phyloP scores from a whole-genome alignment of 176 grass and related monocot genomes.

The Musa troglodytarum region DNA sequence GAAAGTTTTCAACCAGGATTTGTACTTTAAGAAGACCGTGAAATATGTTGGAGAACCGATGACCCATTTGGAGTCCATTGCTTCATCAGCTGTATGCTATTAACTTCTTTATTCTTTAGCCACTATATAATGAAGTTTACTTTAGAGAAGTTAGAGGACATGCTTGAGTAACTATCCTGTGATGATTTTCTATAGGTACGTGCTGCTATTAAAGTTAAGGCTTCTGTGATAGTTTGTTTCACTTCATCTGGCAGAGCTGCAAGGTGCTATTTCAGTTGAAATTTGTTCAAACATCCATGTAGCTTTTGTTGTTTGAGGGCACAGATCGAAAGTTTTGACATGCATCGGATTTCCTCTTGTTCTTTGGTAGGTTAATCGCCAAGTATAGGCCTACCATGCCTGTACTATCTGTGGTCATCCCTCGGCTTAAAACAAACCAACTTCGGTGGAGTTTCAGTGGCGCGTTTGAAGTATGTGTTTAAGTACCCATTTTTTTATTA shows the following conservation, averaged over 20 bases:
- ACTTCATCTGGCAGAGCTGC: constrained; percentile 97
- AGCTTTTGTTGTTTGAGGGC: not conserved
- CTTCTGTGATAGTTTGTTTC: constrained; percentile 92
- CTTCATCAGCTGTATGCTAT: constrained; percentile 70
- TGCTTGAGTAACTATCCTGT: not conserved
- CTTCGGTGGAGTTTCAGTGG: constrained; percentile 95
- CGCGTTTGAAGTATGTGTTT: constrained; percentile 64
- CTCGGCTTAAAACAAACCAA: constrained; percentile 97
- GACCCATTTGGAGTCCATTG: constrained; percentile 97
- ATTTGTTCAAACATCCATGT: not conserved
- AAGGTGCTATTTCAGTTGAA: constrained; percentile 36
- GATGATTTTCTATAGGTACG: constrained; percentile 51
- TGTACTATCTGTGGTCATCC: constrained; percentile 97
- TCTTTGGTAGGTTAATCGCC: constrained; percentile 60
- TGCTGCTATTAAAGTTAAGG: constrained; percentile 96
- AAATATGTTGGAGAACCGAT: constrained; percentile 95
- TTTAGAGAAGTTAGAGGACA: not conserved
- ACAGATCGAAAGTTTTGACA: not conserved
- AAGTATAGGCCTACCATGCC: constrained; percentile 99
- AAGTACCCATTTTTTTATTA: not conserved
- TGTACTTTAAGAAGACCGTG: constrained; percentile 88
- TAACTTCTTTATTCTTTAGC: constrained; percentile 3
- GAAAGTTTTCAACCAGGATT: constrained; percentile 99
- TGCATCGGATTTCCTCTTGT: not conserved
- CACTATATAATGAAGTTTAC: not conserved